These are phyloP conservation scores for Phylloporus sp. DNA, from an alignment of 768 basidiomycete genomes.

Conservation along the genomic window DNA sequence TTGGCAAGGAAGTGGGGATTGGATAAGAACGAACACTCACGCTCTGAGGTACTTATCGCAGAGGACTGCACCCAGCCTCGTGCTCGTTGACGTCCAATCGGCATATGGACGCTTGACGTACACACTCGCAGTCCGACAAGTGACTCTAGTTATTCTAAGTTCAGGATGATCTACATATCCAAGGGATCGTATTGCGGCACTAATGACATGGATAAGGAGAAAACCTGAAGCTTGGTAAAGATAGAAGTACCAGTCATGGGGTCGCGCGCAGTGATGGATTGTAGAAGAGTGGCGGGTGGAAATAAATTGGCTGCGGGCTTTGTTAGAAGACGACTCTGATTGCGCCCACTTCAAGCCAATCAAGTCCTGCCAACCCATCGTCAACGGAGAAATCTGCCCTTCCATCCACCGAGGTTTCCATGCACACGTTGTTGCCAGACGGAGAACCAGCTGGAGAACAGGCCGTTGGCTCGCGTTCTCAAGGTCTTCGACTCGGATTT, in stretches of 20 bases:
- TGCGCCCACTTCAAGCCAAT: background rate
- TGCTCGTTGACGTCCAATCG: background rate
- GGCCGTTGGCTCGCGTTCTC: background rate
- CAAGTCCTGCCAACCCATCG: background rate
- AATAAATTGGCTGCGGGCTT: background rate
- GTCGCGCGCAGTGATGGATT: no score
- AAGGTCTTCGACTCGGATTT: background rate
- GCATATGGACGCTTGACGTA: background rate
- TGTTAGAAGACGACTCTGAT: background rate
- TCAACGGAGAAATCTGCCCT: background rate
- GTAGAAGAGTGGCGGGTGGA: background rate
- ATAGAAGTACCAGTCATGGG: background rate
- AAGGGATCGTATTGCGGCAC: no score
- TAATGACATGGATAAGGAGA: no score
- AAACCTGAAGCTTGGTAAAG: no score
- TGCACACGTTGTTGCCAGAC: background rate
- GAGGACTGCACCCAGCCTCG: background rate
- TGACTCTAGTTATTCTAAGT: no score
- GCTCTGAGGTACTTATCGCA: background rate
- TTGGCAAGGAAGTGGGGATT: background rate
- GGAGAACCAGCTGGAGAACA: background rate
- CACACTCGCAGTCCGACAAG: no score
- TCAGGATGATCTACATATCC: no score
- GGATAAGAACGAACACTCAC: background rate
- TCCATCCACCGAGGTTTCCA: background rate